Base-by-base conservation (phyloP, 2,329 filamentous ascomycete species). In the Xylaria polymorpha region DNA sequence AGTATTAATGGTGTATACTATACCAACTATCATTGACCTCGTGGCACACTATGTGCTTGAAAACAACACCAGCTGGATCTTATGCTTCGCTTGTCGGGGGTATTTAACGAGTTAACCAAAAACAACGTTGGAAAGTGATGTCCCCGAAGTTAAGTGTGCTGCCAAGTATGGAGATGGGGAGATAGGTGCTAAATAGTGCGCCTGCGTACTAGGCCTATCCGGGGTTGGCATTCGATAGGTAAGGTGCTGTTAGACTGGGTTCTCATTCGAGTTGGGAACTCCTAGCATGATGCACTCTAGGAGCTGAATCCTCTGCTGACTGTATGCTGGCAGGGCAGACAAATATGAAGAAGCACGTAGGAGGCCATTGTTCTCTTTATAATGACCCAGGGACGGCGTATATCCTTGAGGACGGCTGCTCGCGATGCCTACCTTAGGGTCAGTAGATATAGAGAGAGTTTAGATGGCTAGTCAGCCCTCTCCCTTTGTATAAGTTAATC, bases 21-120 rank as follows among this genome's bases (percentile, higher is more conserved):
- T 53, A 35, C 37, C 44, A 55, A 46, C 44, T 44, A 53, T n/a
- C 39, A 35, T 55, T 32, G 12, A 14, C 15, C 57, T 57, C 44
- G 35, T 57, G 3, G 51, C 43, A 61, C 39, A 56, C 20, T 44
- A n/a, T 25, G 57, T 20, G 20, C 50, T 39, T 48, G 20, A 20
- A 18, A 61, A 55, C 18, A 48, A n/a, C 41, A 18, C 37, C 25
- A n/a, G 35, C 48, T 39, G 22, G 25, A 32, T 58, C 25, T 39
- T 35, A 51, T 39, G 37, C 65, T 29, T 56, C 37, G 29, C 57
- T 66, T 20, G 35, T 56, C 35, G 14, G 43, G 29, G 58, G 44
- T 37, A 48, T 48, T 50, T 44, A 57, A 58, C 29, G 14, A 57
- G 50, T 25, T 57, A 66, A 62, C 35, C 51, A 57, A 57, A n/a